Evolutionary conservation across 1,284 basidiomycete species (phyloP), one percentile per base, ranked within the genome.

Genomic region (Malassezia obtusa): DNA sequence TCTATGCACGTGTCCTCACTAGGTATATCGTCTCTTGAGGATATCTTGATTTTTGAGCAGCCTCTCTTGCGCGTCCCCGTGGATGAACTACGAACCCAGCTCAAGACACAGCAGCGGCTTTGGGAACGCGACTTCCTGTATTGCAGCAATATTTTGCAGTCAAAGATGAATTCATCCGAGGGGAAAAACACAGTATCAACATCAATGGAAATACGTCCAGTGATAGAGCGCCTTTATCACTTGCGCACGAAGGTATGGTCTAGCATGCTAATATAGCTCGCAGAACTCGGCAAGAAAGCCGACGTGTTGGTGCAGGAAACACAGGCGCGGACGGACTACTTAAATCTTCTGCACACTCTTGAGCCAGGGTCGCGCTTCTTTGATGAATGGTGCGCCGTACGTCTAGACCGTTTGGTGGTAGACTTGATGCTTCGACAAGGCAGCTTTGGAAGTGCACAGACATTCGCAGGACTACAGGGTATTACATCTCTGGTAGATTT

Each of bases 351-450:
- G 1, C 65, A 71, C 31, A 21, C 49, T 14, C 51, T 65, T 19
- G 21, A 11, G 22, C 22, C 17, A 2, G 45, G 11, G 17, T 36
- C 45, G 11, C 22, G 30, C 15, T 33, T 35, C 11, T 38, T 47
- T 22, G 24, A 47, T 14, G 35, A 62, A 6, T 92, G 87, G 87
- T 81, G 83, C 15, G 83, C 86, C 61, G 83, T 79, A 35, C 78
- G 89, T 26, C 77, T 96, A 9, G 85, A 91, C 67, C 77, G 92
- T 57, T 94, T 91, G 83, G 78, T 98, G 25, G 84, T 89, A 1
- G 92, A 98, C 73, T 92, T 90, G 83, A 81, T 86, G 40, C 77
- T 96, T 36, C 79, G 90, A 25, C 79, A 80, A 39, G 85, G 85
- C 1, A 64, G 57, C 17, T 37, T 55, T 3, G 10, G 49, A 7